Evolutionary conservation across 148 eudicot genomes (phyloP).

Genomic region (Rheum nobile): DNA sequence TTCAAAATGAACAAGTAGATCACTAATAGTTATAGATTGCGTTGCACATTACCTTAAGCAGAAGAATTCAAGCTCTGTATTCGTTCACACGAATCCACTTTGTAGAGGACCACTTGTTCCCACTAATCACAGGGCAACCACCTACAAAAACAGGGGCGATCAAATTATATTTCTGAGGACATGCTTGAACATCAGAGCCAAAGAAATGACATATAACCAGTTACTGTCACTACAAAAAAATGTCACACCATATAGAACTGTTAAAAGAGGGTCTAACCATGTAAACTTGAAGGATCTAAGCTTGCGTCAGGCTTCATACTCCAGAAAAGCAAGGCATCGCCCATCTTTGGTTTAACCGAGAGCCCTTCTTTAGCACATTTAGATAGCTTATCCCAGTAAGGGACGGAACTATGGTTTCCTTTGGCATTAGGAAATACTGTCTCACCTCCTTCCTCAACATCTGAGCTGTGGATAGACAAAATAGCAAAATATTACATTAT

Average conservation of each 20-base stretch:
- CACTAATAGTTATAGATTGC: not conserved
- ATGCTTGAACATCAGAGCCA: not conserved
- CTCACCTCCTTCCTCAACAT: slow-evolving; percentile 97
- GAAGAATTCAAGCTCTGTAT: slow-evolving; percentile 8
- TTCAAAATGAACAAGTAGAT: not conserved
- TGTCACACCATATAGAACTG: not conserved
- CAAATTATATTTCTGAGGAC: not conserved
- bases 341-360: slow-evolving; percentile 79
- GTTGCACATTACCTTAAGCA: not conserved
- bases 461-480: slow-evolving; percentile 42
- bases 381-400: slow-evolving; percentile 84
- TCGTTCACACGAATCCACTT: slow-evolving; percentile 21
- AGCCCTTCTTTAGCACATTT: slow-evolving; percentile 84
- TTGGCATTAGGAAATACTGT: slow-evolving; percentile 83
- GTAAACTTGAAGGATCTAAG: slow-evolving; percentile 78
- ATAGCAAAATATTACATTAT: not conserved
- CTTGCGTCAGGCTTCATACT: slow-evolving; percentile 94
- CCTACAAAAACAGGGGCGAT: slow-evolving; percentile 4
- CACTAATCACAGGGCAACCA: slow-evolving; percentile 22
- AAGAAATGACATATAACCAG: not conserved
- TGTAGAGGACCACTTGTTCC: slow-evolving; percentile 24
- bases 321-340: slow-evolving; percentile 95
- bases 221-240: not conserved
- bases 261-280: slow-evolving; percentile 38
- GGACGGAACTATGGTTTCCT: slow-evolving; percentile 63